Base-by-base conservation (phyloP, 345 rosid genomes). In the Hibiscus trionum region DNA sequence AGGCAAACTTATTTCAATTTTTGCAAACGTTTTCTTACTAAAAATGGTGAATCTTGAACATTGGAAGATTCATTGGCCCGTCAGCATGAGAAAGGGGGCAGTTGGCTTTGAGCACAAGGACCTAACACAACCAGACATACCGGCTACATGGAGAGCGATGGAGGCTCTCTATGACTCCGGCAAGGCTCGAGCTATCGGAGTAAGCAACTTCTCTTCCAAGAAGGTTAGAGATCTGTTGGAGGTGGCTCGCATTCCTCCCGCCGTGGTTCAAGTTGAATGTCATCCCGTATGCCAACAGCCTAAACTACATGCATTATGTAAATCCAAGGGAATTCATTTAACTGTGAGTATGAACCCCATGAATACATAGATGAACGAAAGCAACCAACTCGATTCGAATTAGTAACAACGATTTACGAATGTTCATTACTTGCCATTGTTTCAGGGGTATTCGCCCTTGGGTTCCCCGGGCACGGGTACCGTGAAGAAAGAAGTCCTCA, bases 1-100 rank as follows among this genome's bases (percentile, higher is more conserved):
- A 27, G n/a, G 35, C 64, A 60, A 12, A 4, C 39, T 5, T 59
- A 5, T 27, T 60, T 12, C 7, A 0, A 60, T 60, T 60, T 37
- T 29, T 27, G 39, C 29, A 27, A 26, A 27, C 12, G 35, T 39
- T 66, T 24, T 66, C 52, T 21, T 27, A 58, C 62, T 4, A 61
- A 15, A 55, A 55, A 17, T 35, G 47, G 66, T 24, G 56, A 7
- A 19, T 26, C 31, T 44, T 37, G 4, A 37, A 42, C 46, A 10
- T 15, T 12, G 80, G 76, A 80, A 90, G 96, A 88, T 93, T 61
- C 98, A 88, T 24, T 90, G 96, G 96, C 97, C 96, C 2, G 88
- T 85, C 27, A 74, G 84, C 75, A 74, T 84, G 87, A 87, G 86
- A 88, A 88, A 81, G 73, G 90, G 87, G 24, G 71, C 88, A 1